A percentile compares a stretch with the other conserved stretches of the same genome.
These are phyloP conservation scores for Fusarium secorum DNA, from an alignment of 2,329 filamentous ascomycete species.

Conservation along the genomic window DNA sequence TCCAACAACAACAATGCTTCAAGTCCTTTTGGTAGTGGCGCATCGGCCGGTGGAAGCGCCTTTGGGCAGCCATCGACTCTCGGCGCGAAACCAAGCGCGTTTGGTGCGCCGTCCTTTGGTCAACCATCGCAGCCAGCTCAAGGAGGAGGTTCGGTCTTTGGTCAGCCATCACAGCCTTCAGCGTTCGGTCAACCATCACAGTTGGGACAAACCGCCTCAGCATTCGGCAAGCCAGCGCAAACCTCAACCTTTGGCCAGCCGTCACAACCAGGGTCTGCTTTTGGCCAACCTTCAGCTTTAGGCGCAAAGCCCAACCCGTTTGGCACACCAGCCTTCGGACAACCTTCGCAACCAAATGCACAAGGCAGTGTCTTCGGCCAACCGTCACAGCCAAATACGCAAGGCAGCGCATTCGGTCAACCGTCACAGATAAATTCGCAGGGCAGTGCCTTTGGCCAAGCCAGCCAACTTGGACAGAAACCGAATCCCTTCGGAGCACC, in stretches of 20 bases:
- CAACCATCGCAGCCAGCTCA: slow-evolving; percentile 51
- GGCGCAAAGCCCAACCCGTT: slow-evolving; percentile 19
- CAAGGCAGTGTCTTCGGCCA: slow-evolving; percentile 47
- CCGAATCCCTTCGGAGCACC: slow-evolving; percentile 49
- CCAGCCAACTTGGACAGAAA: slow-evolving; percentile 48
- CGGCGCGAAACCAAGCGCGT: slow-evolving; percentile 44
- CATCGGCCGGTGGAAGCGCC: slow-evolving; percentile 40
- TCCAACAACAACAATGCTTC: slow-evolving; percentile 32
- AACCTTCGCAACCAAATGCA: slow-evolving; percentile 45
- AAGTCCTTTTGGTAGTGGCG: slow-evolving; percentile 44
- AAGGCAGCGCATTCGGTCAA: slow-evolving; percentile 45
- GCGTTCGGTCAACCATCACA: slow-evolving; percentile 54
- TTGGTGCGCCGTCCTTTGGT: slow-evolving; percentile 43
- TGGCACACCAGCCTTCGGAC: slow-evolving; percentile 46
- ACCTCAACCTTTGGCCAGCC: slow-evolving; percentile 46
- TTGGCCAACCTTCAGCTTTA: slow-evolving; percentile 32
- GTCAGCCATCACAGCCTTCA: slow-evolving; percentile 43
- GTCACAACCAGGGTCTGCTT: slow-evolving; percentile 34
- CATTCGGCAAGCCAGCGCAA: slow-evolving; percentile 47
- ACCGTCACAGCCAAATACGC: slow-evolving; percentile 43
- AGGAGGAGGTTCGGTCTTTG: slow-evolving; percentile 39
- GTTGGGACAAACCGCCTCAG: slow-evolving; percentile 27
- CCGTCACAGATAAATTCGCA: slow-evolving; percentile 43
- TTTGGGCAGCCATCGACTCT: slow-evolving; percentile 49
- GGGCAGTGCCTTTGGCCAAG: slow-evolving; percentile 46